Conservation (phyloP, 495 filamentous ascomycete species). For the Zalerion maritima region DNA sequence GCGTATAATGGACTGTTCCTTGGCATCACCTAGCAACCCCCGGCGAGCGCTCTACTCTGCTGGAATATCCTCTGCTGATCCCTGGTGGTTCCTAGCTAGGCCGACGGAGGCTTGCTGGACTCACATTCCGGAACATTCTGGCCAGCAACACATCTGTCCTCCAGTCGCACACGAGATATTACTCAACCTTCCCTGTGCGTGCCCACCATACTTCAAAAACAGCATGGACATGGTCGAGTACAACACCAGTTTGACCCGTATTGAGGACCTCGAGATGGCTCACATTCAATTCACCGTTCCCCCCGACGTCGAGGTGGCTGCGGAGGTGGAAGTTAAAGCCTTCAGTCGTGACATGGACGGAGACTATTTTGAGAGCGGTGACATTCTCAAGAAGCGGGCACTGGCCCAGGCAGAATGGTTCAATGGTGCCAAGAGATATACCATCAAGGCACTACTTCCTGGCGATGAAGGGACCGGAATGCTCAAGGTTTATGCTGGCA, state of each 20-base stretch:
- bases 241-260: constrained; percentile 70
- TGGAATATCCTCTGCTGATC: constrained; percentile 54
- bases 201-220: constrained; percentile 79
- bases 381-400: constrained; percentile 69
- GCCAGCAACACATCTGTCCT: constrained; percentile 87
- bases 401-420: constrained; percentile 89
- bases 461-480: constrained; percentile 78
- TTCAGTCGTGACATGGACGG: constrained; percentile 76
- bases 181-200: constrained; percentile 69
- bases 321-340: constrained; percentile 75
- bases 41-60: constrained; percentile 59
- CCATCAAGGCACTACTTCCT: constrained; percentile 79
- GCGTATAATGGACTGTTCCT: constrained; percentile 90
- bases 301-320: constrained; percentile 77
- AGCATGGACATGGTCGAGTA: constrained; percentile 66
- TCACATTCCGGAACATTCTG: constrained; percentile 70
- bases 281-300: constrained; percentile 81
- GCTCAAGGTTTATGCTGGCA: constrained; percentile 90
- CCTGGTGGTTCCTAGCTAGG: constrained; percentile 79
- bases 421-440: constrained; percentile 72
- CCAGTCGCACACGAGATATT: constrained; percentile 71
- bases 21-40: constrained; percentile 84
- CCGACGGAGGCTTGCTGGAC: constrained; percentile 88
- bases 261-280: constrained; percentile 84
- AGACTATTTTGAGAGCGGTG: constrained; percentile 86